Conservation (phyloP, 352 stramenopile species). For the Elongisporangium prolatum region DNA sequence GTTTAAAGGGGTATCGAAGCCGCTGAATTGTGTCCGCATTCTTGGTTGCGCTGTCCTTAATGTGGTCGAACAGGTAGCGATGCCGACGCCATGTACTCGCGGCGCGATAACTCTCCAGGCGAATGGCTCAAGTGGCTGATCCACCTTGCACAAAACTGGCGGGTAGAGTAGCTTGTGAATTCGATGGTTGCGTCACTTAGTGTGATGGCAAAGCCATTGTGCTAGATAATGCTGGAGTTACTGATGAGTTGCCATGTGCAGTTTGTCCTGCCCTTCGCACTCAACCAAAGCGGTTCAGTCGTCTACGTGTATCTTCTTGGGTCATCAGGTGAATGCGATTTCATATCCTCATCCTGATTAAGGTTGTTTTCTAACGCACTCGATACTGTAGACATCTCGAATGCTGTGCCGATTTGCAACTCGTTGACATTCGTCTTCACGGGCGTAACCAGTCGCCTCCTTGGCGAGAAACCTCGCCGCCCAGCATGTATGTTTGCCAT, state of each 20-base stretch:
- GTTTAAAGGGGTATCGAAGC: background rate
- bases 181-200: background rate
- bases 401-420: slow-evolving; percentile 86
- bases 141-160: slow-evolving; percentile 65
- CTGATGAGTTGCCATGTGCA: slow-evolving; percentile 10
- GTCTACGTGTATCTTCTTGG: slow-evolving; percentile 78
- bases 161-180: slow-evolving; percentile 24
- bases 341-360: too few relatives aligned
- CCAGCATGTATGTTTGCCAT: slow-evolving; percentile 49
- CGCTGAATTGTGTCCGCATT: background rate
- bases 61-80: slow-evolving; percentile 49
- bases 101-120: slow-evolving; percentile 47
- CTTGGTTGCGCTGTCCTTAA: too few relatives aligned
- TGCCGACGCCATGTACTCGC: slow-evolving; percentile 42
- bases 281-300: slow-evolving; percentile 84
- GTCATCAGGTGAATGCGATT: slow-evolving; percentile 53
- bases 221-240: background rate
- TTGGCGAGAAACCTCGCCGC: slow-evolving; percentile 68
- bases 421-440: slow-evolving; percentile 87
- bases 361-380: too few relatives aligned
- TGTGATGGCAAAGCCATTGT: background rate
- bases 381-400: slow-evolving; percentile 88
- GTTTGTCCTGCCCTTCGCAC: slow-evolving; percentile 76
- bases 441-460: slow-evolving; percentile 66
- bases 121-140: slow-evolving; percentile 47